Base-by-base conservation (phyloP, 1,139 yeast genomes). In the Saccharomyces hybrid region DNA sequence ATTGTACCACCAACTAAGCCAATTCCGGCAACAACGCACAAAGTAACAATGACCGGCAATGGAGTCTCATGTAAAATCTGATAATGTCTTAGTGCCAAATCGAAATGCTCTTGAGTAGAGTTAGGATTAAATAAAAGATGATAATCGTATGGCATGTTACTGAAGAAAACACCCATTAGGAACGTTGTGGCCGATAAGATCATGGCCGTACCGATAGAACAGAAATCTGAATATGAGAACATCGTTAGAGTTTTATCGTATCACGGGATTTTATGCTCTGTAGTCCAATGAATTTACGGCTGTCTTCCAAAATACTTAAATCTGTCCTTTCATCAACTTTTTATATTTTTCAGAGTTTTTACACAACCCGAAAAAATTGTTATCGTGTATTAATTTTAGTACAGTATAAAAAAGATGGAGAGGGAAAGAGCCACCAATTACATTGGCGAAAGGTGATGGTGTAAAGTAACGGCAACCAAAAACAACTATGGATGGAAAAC, bases 101-200 rank as follows among this genome's bases (percentile, higher is more conserved):
- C 80, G 61, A 85, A 85, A 49, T 81, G 83, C 23, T 68, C 77
- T 14, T 74, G 77, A 1, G 80, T 74, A 6, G 82, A 81, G 42
- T 71, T 70, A 11, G 73, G 63, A 50, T 75, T 71, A 88, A 95
- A 91, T 57, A 93, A 76, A n/a, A 96, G 81, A 62, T 78, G 75
- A 69, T 80, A 79, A 67, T 89, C 96, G 66, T 90, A 93, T 1
- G 96, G 87, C 77, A 85, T 82, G 69, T 88, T 88, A 53, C 87
- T 79, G 68, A 82, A 87, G 50, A 89, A 71, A 31, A 85, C 81
- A 32, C 98, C 99, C 55, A 91, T 76, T 6, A 87, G 81, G 72
- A 91, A 91, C 41, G 88, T 80, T 26, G 85, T 75, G 34, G 91
- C 61, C 34, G 61, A 55, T 42, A 68, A 55, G 49, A 69, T 63